phyloP scores from a whole-genome alignment of 768 basidiomycete species.

The Pleurotus giganteus region DNA sequence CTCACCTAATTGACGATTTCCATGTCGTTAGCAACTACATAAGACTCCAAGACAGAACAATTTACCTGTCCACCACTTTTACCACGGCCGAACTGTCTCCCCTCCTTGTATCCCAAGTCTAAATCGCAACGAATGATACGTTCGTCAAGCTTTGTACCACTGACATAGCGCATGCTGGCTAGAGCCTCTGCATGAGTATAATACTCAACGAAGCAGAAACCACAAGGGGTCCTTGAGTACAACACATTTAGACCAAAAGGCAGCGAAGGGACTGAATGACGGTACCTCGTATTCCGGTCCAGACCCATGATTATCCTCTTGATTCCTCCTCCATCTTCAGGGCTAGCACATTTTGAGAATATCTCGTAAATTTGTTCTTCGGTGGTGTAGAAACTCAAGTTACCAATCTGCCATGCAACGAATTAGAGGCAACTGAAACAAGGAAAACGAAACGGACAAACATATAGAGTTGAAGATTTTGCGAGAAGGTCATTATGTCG shows the following conservation, averaged over 20 bases:
- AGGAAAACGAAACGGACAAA: conserved; percentile 38
- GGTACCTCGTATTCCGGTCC: conserved; percentile 82
- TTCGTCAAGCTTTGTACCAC: conserved; percentile 98
- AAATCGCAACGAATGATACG: conserved; percentile 97
- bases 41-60: background rate
- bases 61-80: conserved; percentile 93
- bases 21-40: background rate
- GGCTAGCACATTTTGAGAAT: conserved; percentile 85
- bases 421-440: conserved; percentile 12
- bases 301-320: conserved; percentile 96
- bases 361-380: conserved; percentile 96
- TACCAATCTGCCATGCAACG: conserved; percentile 63
- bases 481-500: conserved; percentile 78
- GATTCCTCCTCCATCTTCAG: conserved; percentile 86
- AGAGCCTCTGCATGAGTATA: conserved; percentile 94
- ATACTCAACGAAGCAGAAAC: conserved; percentile 96
- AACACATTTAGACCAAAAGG: conserved; percentile 13
- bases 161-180: conserved; percentile 89
- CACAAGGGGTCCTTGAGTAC: conserved; percentile 73
- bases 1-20: conserved; percentile 30
- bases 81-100: conserved; percentile 94
- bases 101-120: conserved; percentile 95
- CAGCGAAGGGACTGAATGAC: conserved; percentile 6
- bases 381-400: conserved; percentile 91
- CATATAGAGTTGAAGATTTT: conserved; percentile 89